Percentiles rank a stretch among this genome's conserved stretches.
These are phyloP conservation scores for Sporothrix pseudoabietina DNA, from an alignment of 2,329 filamentous ascomycete genomes.

Conservation along the genomic window DNA sequence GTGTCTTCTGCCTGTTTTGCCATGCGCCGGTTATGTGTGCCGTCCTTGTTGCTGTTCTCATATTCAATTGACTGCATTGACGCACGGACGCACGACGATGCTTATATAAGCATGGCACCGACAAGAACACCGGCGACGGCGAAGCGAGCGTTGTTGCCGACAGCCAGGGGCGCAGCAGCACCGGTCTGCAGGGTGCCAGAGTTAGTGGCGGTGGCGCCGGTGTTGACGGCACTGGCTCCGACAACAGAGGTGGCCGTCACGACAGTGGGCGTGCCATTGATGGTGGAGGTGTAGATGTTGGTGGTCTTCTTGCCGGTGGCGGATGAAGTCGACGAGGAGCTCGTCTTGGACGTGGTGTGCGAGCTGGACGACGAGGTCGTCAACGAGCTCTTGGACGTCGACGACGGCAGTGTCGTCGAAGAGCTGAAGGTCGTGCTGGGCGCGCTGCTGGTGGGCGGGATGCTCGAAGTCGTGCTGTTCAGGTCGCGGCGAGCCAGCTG, in stretches of 20 bases:
- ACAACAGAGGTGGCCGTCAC: constrained; percentile 56
- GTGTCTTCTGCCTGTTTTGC: neutral
- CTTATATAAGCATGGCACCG: constrained; percentile 34
- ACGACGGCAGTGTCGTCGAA: constrained; percentile 12
- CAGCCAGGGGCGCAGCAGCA: constrained; percentile 31
- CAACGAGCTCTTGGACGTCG: constrained; percentile 2
- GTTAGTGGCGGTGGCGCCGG: constrained; percentile 41
- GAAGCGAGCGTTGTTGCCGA: constrained; percentile 25
- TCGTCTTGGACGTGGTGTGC: constrained; percentile 30
- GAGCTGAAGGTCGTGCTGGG: constrained; percentile 37
- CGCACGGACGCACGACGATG: too few relatives aligned
- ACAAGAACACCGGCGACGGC: constrained; percentile 34
- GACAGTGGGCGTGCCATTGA: constrained; percentile 50
- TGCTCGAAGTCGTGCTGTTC: constrained; percentile 38
- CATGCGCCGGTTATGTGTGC: neutral
- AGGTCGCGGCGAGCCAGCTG: constrained; percentile 65
- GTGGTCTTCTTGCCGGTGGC: constrained; percentile 34
- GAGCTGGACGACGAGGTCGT: constrained; percentile 32
- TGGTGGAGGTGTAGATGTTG: constrained; percentile 51
- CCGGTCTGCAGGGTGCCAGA: constrained; percentile 42
- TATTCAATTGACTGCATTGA: neutral
- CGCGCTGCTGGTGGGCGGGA: constrained; percentile 29
- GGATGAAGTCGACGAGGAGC: constrained; percentile 15
- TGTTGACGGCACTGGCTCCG: constrained; percentile 42
- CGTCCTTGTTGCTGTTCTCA: neutral